Evolutionary conservation across 2,329 filamentous ascomycete genomes (phyloP), one percentile per base, ranked within the genome.

Genomic region (Penicillium paneum): DNA sequence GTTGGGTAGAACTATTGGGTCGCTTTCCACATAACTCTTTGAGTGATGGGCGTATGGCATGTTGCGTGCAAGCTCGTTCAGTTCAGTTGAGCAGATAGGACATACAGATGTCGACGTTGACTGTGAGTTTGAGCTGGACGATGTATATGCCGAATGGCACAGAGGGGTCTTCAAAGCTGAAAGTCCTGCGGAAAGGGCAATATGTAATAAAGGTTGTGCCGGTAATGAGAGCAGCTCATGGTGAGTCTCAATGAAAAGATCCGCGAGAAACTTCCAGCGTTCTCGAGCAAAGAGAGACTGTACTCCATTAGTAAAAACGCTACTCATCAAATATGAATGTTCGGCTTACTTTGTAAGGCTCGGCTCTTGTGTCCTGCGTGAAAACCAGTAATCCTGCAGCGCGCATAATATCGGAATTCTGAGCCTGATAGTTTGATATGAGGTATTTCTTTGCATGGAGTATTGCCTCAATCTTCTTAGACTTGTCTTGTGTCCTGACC

Each of bases 41-140:
- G 89, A 92, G 72, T 99, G 94, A 67, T 96, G 89, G 3, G 94
- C 94, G 66, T 97, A 97, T 0, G 94, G 94, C 41, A 99, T 89
- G 64, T 88, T 87, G 48, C 87, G 81, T 2, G 94, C 93, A 32
- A 99, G 82, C 66, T 92, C 89, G 71, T 97, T 97, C 52, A 99
- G 83, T 74, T 99, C 94, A 0, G 89, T 94, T 44, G 89, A 94
- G 78, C 94, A 99, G 68, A 99, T 97, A 3, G 94, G 94, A 66
- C 94, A 99, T 39, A 97, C 85, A 45, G 85, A 87, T 8, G 89
- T 87, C 2, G 85, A 85, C 1, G 88, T 82, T 28, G 76, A 78
- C 43, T 77, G 74, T 19, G 76, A 76, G 51, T 78, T 79, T 13
- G 79, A 78, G 13, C 76, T 81, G 10, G 82, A 81, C 1, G 83